These are phyloP conservation scores for Silene noctiflora DNA, from an alignment of 179 eudicot species.

Conservation along the genomic window DNA sequence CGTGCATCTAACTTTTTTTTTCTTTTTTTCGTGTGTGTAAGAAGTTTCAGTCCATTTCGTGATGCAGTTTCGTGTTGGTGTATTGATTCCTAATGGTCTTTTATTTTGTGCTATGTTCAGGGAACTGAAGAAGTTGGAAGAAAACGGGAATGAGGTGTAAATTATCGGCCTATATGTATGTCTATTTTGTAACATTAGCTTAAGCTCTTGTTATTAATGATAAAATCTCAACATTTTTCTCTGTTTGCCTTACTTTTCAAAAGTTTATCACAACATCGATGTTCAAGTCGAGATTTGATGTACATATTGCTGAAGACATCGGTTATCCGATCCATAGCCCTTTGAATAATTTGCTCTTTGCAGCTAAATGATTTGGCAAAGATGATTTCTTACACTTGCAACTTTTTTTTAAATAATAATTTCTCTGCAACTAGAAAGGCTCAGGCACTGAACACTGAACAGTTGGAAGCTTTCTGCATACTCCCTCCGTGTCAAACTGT, in stretches of 20 bases:
- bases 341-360: slow-evolving; percentile 15
- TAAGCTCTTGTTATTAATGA: slow-evolving; percentile 15
- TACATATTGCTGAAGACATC: slow-evolving; percentile 43
- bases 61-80: neutral
- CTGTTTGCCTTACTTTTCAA: neutral
- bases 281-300: slow-evolving; percentile 35
- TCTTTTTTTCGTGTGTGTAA: no score
- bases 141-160: slow-evolving; percentile 47
- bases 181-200: slow-evolving; percentile 37
- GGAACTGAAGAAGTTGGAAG: slow-evolving; percentile 49
- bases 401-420: no score
- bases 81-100: neutral
- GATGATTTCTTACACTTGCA: neutral
- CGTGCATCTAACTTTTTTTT: no score
- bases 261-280: slow-evolving; percentile 22
- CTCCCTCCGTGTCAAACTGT: no score
- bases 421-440: neutral
- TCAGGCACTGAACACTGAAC: slow-evolving; percentile 1
- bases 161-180: slow-evolving; percentile 21
- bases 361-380: slow-evolving; percentile 14
- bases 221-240: slow-evolving; percentile 17
- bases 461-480: neutral
- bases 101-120: slow-evolving; percentile 32
- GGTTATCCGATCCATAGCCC: slow-evolving; percentile 37
- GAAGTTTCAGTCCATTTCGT: no score